A percentile compares a stretch with the other conserved stretches of the same genome.
Conservation (phyloP, 768 basidiomycete species). For the Suillus clintonianus region DNA sequence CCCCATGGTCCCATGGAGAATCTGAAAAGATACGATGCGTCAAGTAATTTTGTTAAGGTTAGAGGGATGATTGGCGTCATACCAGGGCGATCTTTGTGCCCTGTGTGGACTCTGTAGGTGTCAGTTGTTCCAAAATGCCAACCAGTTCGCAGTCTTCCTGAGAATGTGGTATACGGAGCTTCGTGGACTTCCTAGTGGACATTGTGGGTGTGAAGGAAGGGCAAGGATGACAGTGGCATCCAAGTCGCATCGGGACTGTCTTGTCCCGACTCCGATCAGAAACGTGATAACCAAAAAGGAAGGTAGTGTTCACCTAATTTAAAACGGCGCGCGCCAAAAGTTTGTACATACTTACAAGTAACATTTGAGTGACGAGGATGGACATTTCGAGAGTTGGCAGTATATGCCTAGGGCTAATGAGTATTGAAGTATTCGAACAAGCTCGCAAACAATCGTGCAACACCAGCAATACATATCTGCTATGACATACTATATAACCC, state of each 20-base stretch:
- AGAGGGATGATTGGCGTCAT: slow-evolving; percentile 25
- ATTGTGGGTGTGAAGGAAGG: slow-evolving; percentile 18
- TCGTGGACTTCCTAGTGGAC: slow-evolving; percentile 42
- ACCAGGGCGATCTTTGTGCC: slow-evolving; percentile 70
- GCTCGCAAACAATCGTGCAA: not conserved
- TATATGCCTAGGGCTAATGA: not conserved
- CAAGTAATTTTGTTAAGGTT: slow-evolving; percentile 9
- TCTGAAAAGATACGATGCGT: slow-evolving; percentile 44
- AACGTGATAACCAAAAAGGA: slow-evolving; percentile 21
- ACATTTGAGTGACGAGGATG: not conserved
- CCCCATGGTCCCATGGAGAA: slow-evolving; percentile 82
- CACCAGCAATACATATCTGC: not conserved
- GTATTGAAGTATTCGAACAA: no score
- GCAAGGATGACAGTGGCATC: not conserved
- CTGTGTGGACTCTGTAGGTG: slow-evolving; percentile 47
- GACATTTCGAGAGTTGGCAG: not conserved
- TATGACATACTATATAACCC: not conserved
- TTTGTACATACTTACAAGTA: not conserved
- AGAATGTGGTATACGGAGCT: slow-evolving; percentile 54
- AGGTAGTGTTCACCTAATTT: slow-evolving; percentile 22
- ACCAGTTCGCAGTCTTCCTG: slow-evolving; percentile 47
- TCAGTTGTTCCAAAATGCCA: slow-evolving; percentile 65
- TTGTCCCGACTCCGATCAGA: not conserved
- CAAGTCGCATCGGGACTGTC: not conserved
- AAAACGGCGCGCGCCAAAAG: not conserved